Evolutionary conservation across 768 basidiomycete species (phyloP), one percentile per base, ranked within the genome.

Genomic region (Lactarius evosmus): DNA sequence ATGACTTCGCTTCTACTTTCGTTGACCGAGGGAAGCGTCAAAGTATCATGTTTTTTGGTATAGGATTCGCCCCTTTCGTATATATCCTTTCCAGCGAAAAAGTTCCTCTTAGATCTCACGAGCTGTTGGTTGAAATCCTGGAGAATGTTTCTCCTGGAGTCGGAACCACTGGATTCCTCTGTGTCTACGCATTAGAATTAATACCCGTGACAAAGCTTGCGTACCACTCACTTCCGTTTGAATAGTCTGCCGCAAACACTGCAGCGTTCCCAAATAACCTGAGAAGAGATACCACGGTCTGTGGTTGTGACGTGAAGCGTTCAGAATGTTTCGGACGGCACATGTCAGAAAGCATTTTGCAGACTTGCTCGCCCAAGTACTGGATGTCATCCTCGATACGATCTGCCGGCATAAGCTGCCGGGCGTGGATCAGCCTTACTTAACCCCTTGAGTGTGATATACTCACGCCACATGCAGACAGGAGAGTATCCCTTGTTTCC

Each of bases 201-300:
- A 29, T 5, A 3, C 16, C 6, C 12, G 34, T 25, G 22, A 60
- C 9, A 27, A n/a, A n/a, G 33, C 7, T 8, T 27, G 25, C 33
- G n/a, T 1, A 4, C 14, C 7, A 7, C 29, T 40, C 40, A 60
- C 63, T 29, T 54, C 46, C 29, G 4, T 54, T 55, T 19, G 52
- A 59, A 46, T 33, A 60, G 27, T 64, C 63, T 38, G 41, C 63
- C 19, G 58, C 52, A 25, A 58, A 64, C 40, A 59, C 19, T 6
- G 63, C 56, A 32, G 63, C 63, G 46, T 54, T 55, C n/a, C 3
- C n/a, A 7, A 64, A 27, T 32, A 64, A 33, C 7, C 33, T 32
- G n/a, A 64, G 44, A 1, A 59, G 8, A 29, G 29, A 53, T 12
- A 32, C 41, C 32, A 60, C 25, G 2, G 51, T 59, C 17, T 9